Conservation (phyloP, 805 yeast species). For the Brettanomyces anomalus region DNA sequence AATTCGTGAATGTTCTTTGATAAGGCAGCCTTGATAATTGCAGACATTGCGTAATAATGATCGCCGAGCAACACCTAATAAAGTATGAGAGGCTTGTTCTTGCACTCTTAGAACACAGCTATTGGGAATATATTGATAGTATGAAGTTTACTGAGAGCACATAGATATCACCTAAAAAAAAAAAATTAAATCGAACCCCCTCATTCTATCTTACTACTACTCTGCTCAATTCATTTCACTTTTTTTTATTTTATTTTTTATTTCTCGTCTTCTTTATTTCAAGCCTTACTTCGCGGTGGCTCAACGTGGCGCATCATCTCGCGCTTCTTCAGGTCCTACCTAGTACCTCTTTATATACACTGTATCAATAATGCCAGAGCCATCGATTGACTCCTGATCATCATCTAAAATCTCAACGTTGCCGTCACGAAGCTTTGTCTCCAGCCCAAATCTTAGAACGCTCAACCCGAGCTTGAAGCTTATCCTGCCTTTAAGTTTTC, state of each 20-base stretch:
- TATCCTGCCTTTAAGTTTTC: conserved; percentile 27
- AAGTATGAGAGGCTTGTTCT: background rate
- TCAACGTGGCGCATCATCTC: background rate
- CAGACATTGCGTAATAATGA: conserved; percentile 9
- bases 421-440: background rate
- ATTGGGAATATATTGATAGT: too few species aligned
- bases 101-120: too few species aligned
- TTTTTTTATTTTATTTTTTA: background rate
- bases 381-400: conserved; percentile 13
- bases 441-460: conserved; percentile 8
- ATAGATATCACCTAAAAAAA: too few species aligned
- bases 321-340: too few species aligned
- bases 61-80: background rate
- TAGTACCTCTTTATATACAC: background rate
- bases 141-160: too few species aligned
- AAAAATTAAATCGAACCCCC: too few species aligned
- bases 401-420: conserved; percentile 9
- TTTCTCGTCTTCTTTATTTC: background rate
- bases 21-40: conserved; percentile 12
- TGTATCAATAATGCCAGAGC: conserved; percentile 1
- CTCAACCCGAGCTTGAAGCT: conserved; percentile 15
- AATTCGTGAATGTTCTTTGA: conserved; percentile 65
- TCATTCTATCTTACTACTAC: too few species aligned
- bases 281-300: background rate
- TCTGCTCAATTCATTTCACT: background rate